phyloP scores from a whole-genome alignment of 345 rosid species.

The Eucalyptus sp. region DNA sequence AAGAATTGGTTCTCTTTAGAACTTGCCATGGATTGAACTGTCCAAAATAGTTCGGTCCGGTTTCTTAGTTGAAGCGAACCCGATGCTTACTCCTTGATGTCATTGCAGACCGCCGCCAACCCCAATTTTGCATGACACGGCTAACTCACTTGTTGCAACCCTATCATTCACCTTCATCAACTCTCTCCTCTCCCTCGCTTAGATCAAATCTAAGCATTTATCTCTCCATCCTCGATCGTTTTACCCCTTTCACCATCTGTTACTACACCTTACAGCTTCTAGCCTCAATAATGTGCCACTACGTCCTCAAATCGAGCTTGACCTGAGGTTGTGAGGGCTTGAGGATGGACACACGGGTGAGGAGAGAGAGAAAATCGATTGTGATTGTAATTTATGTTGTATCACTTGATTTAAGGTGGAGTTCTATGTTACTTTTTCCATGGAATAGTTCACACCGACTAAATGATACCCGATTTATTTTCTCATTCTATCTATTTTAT shows the following conservation, averaged over 20 bases:
- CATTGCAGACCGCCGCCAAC: not conserved
- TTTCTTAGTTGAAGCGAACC: not conserved
- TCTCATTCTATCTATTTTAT: no score
- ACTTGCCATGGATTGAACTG: not conserved
- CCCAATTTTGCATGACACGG: not conserved
- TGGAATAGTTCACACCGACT: accelerated
- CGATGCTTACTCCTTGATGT: not conserved
- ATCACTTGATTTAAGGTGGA: not conserved
- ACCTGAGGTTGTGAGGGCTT: not conserved
- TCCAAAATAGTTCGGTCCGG: not conserved
- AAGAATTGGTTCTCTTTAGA: not conserved
- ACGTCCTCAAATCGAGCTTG: not conserved
- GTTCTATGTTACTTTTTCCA: not conserved
- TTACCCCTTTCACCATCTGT: not conserved
- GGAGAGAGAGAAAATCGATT: not conserved
- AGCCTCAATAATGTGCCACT: not conserved
- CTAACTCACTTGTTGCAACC: not conserved
- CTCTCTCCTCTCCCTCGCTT: not conserved
- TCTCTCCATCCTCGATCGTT: not conserved
- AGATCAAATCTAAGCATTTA: not conserved
- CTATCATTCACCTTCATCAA: not conserved
- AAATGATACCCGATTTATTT: no score
- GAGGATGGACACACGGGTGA: not conserved
- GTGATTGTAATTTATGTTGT: not conserved
- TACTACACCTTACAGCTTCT: not conserved